Evolutionary conservation across 164 flowering plant species (phyloP).

Genomic region (Tetracentron sinense): DNA sequence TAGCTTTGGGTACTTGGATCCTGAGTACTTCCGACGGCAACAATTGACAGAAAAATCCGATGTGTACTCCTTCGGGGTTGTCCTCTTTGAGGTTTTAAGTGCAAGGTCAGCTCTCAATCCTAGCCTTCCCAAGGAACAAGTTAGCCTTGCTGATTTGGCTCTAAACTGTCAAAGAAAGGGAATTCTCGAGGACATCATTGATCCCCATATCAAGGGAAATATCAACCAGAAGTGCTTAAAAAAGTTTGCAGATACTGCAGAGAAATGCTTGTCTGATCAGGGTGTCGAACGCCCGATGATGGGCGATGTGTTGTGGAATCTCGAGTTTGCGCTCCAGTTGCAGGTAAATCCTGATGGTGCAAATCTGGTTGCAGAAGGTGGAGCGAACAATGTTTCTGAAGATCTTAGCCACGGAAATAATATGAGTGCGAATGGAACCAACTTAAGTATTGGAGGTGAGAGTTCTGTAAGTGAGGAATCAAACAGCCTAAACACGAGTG

Average conservation of each 20-base stretch:
- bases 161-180: conserved; percentile 33
- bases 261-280: conserved; percentile 51
- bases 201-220: conserved; percentile 47
- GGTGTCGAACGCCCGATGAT: conserved; percentile 53
- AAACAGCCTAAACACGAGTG: conserved; percentile 13
- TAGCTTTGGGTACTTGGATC: conserved; percentile 71
- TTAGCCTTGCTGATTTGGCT: conserved; percentile 63
- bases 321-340: conserved; percentile 51
- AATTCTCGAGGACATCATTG: conserved; percentile 37
- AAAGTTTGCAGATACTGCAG: conserved; percentile 48
- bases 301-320: conserved; percentile 66
- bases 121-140: conserved; percentile 52
- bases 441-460: conserved; percentile 12
- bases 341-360: conserved; percentile 28
- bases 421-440: conserved; percentile 6
- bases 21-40: conserved; percentile 64
- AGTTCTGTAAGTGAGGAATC: conserved; percentile 19
- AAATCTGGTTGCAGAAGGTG: neutral
- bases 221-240: conserved; percentile 48
- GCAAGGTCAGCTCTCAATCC: conserved; percentile 58
- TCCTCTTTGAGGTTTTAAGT: conserved; percentile 52
- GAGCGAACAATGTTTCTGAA: neutral
- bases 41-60: conserved; percentile 72
- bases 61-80: conserved; percentile 74
- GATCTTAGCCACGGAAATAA: conserved; percentile 6